Conservation (phyloP, 2,329 filamentous ascomycete genomes). For the Colletotrichum scovillei region DNA sequence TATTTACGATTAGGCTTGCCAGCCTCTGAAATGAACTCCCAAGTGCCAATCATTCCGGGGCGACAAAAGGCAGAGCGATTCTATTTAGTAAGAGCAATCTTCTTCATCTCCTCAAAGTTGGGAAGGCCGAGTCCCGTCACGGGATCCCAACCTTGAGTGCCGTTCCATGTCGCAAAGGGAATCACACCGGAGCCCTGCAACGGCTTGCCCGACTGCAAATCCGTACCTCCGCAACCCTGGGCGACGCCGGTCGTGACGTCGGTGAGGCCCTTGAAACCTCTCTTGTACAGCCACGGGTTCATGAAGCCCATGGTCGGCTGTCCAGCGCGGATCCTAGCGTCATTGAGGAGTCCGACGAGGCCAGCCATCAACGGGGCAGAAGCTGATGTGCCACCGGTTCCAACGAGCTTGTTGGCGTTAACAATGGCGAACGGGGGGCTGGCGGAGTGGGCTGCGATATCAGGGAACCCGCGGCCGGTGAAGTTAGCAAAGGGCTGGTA, state of each 20-base stretch:
- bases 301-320: conserved; percentile 67
- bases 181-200: conserved; percentile 42
- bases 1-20: conserved; percentile 7
- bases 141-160: conserved; percentile 52
- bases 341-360: conserved; percentile 74
- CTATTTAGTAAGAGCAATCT: conserved; percentile 30
- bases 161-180: conserved; percentile 45
- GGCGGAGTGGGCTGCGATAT: conserved; percentile 67
- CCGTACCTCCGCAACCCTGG: conserved; percentile 39
- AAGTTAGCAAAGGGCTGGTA: conserved; percentile 61
- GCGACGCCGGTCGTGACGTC: conserved; percentile 46
- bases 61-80: conserved; percentile 8
- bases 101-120: conserved; percentile 47
- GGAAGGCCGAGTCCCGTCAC: conserved; percentile 59
- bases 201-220: conserved; percentile 39
- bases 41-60: background rate
- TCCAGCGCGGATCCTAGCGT: conserved; percentile 66
- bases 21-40: background rate
- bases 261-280: conserved; percentile 45
- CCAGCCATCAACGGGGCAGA: conserved; percentile 72
- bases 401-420: conserved; percentile 40
- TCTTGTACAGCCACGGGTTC: conserved; percentile 69
- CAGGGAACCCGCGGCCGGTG: conserved; percentile 68
- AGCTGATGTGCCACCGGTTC: conserved; percentile 55
- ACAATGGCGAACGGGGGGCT: conserved; percentile 37